A percentile compares a stretch with the other conserved stretches of the same genome.
These are phyloP conservation scores for Candida dubliniensis DNA, from an alignment of 1,139 yeast species.

Conservation along the genomic window DNA sequence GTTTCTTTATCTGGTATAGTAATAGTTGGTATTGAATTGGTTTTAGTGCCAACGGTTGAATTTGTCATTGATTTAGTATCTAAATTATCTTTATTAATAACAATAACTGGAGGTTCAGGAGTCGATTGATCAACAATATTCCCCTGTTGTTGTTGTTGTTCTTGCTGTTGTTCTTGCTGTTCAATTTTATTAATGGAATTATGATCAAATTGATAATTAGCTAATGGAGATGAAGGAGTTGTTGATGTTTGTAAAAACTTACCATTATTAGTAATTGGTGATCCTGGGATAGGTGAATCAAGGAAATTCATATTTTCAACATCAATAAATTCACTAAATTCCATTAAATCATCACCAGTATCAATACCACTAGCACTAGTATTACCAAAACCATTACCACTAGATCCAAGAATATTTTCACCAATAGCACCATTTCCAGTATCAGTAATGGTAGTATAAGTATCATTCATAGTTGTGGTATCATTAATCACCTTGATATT, in stretches of 20 bases:
- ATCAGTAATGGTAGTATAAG: too few species aligned
- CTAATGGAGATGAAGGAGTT: conserved; percentile 4
- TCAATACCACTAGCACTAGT: conserved; percentile 17
- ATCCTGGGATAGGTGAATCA: conserved; percentile 17
- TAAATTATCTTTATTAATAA: not conserved
- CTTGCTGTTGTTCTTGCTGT: not conserved
- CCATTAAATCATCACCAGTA: conserved; percentile 46
- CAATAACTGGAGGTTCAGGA: conserved; percentile 4
- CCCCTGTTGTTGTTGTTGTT: not conserved
- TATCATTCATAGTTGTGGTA: too few species aligned
- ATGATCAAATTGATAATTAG: not conserved
- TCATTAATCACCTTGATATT: not conserved
- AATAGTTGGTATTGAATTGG: not conserved
- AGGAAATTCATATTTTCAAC: conserved; percentile 48
- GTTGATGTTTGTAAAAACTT: not conserved
- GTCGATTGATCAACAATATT: too few species aligned
- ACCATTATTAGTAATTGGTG: not conserved
- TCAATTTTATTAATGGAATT: not conserved
- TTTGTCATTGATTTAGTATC: too few species aligned
- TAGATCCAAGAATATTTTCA: conserved; percentile 4
- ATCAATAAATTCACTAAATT: conserved; percentile 65
- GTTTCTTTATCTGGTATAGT: conserved; percentile 1
- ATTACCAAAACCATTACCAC: conserved; percentile 4
- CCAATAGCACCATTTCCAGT: too few species aligned
- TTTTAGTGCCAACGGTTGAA: too few species aligned